These are phyloP conservation scores for Verticillium tricorpus DNA, from an alignment of 2,329 filamentous ascomycete species.

Conservation along the genomic window DNA sequence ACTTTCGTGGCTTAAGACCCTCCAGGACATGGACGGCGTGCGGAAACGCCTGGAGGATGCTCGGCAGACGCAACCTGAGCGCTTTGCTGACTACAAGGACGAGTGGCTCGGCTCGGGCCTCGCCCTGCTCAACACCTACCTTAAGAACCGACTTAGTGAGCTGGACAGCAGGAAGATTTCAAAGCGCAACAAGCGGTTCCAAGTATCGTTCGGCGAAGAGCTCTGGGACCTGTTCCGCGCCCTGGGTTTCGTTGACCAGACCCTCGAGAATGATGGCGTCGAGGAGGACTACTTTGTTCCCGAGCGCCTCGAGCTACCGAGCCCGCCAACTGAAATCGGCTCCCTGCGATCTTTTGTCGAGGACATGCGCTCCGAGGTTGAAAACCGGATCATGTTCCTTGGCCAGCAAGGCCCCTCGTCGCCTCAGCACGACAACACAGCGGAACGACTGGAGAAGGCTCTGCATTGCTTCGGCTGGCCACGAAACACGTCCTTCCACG, in stretches of 20 bases:
- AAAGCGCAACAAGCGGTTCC: constrained; percentile 52
- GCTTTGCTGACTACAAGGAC: constrained; percentile 39
- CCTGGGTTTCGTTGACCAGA: constrained; percentile 42
- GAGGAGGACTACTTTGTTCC: constrained; percentile 32
- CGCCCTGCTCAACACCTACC: constrained; percentile 44
- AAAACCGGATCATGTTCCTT: constrained; percentile 31
- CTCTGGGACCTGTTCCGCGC: constrained; percentile 44
- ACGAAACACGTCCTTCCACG: background rate
- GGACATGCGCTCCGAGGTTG: constrained; percentile 43
- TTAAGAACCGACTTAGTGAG: constrained; percentile 42
- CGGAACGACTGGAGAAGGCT: constrained; percentile 5
- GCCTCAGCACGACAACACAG: background rate
- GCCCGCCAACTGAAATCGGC: constrained; percentile 27
- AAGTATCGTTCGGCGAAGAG: constrained; percentile 46
- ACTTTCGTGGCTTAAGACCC: constrained; percentile 33
- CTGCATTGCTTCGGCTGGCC: constrained; percentile 12
- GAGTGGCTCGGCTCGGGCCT: constrained; percentile 36
- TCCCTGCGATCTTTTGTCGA: constrained; percentile 44
- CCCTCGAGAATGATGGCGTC: constrained; percentile 31
- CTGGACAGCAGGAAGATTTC: constrained; percentile 39
- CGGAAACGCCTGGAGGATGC: constrained; percentile 31
- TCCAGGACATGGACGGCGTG: constrained; percentile 43
- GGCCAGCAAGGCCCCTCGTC: constrained; percentile 12
- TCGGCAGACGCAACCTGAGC: constrained; percentile 38
- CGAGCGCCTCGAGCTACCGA: constrained; percentile 20